Evolutionary conservation across 2,329 filamentous ascomycete genomes (phyloP), one percentile per base, ranked within the genome.

Genomic region (Colletotrichum tropicale): DNA sequence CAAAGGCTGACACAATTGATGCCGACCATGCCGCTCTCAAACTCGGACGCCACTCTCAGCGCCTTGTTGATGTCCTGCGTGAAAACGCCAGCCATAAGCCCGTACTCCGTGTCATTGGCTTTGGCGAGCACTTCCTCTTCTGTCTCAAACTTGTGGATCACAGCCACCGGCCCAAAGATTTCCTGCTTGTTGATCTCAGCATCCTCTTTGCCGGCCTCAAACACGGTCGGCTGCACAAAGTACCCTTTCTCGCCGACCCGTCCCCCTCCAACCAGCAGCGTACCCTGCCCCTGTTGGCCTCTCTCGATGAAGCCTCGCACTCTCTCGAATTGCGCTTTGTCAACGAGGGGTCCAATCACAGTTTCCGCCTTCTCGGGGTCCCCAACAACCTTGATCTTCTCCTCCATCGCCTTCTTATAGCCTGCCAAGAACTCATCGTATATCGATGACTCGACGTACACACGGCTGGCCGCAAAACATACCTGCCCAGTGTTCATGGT

Each of bases 401-500:
- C 82, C 83, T 86, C 87, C 86, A 94, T 91, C 77, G 92, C 92
- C 73, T 89, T 86, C 21, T 93, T 84, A 34, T 94, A 87, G 0
- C 84, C 84, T 74, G 87, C 86, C 74, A 94, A 90, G 79, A 95
- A 95, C 10, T 85, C 86, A 24, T 87, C 79, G 78, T 94, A 92
- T 82, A 94, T 88, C 43, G 83, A 81, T 62, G 87, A 84, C 3
- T 93, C 93, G 6, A 95, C 90, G 82, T 94, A 94, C 10, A 95
- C 92, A 4, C 93, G 87, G 1, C 93, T 94, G 8, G 93, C 93
- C 78, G 94, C 94, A 38, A 93, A 94, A 86, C 94, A 95, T 64
- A 95, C 92, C 82, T 95, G 94, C 21, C 94, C 93, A 0, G 92
- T 92, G 79, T 95, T 94, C 72, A 91, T 91, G 86, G 94, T 93